phyloP scores from a whole-genome alignment of 768 basidiomycete genomes.

The Suillus spraguei region DNA sequence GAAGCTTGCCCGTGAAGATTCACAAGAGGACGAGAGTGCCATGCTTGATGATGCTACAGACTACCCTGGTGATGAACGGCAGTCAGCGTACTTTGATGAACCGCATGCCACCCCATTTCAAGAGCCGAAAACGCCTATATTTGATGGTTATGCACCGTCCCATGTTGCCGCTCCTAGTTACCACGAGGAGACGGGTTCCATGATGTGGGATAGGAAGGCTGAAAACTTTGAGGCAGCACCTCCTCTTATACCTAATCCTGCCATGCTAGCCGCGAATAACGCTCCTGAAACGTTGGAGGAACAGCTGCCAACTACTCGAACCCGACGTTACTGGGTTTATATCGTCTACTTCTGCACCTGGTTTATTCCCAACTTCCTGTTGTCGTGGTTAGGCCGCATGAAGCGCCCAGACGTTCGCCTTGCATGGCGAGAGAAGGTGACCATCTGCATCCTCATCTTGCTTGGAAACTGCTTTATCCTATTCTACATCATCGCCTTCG shows the following conservation, averaged over 20 bases:
- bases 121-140: conserved; percentile 30
- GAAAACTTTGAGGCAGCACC: conserved; percentile 31
- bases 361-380: conserved; percentile 56
- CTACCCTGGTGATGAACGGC: conserved; percentile 34
- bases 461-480: conserved; percentile 54
- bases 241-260: conserved; percentile 40
- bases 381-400: conserved; percentile 58
- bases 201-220: conserved; percentile 47
- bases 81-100: conserved; percentile 37
- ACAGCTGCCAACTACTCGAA: conserved; percentile 51
- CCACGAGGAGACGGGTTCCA: conserved; percentile 37
- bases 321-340: conserved; percentile 61
- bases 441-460: conserved; percentile 63
- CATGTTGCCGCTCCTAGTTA: conserved; percentile 28
- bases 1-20: conserved; percentile 41
- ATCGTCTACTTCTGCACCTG: conserved; percentile 56
- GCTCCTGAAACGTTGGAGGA: conserved; percentile 54
- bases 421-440: conserved; percentile 71
- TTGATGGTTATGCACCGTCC: conserved; percentile 26
- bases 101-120: conserved; percentile 30
- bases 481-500: conserved; percentile 71
- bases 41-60: conserved; percentile 43
- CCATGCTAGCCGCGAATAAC: conserved; percentile 42
- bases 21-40: conserved; percentile 50
- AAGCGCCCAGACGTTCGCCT: conserved; percentile 68